A percentile compares a stretch with the other conserved stretches of the same genome.
These are phyloP conservation scores for Quercus suber DNA, from an alignment of 306 rosid species.

Conservation along the genomic window DNA sequence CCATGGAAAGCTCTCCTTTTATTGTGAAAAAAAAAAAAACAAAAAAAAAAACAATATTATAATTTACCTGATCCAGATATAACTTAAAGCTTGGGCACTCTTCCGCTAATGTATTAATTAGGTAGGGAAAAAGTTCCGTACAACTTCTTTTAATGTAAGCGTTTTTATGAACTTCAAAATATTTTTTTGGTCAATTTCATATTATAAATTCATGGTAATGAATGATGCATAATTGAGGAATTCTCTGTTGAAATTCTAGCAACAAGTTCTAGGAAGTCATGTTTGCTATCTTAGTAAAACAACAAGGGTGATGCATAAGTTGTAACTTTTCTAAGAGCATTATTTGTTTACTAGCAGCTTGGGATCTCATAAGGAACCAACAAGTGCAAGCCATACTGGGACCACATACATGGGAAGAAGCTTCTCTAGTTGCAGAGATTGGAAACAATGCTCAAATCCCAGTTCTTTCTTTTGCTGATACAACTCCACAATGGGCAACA, in stretches of 20 bases:
- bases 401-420: conserved; percentile 49
- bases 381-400: conserved; percentile 44
- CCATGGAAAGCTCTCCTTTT: too few relatives aligned
- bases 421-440: conserved; percentile 36
- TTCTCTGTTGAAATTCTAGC: background rate
- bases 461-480: conserved; percentile 32
- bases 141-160: too few relatives aligned
- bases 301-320: background rate
- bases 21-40: too few relatives aligned
- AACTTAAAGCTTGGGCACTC: too few relatives aligned
- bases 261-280: background rate
- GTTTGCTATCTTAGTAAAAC: background rate
- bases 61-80: too few relatives aligned
- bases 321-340: background rate
- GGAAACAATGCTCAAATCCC: conserved; percentile 34
- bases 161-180: too few relatives aligned
- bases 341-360: conserved; percentile 32
- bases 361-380: conserved; percentile 25
- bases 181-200: background rate
- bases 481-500: conserved; percentile 46
- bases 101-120: too few relatives aligned
- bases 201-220: background rate
- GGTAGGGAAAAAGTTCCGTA: too few relatives aligned
- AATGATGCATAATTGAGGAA: background rate
- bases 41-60: too few relatives aligned